Percentiles rank a stretch among this genome's conserved stretches.
Evolutionary conservation across 768 basidiomycete species (phyloP).

Genomic region (Rhizopogon vulgaris): DNA sequence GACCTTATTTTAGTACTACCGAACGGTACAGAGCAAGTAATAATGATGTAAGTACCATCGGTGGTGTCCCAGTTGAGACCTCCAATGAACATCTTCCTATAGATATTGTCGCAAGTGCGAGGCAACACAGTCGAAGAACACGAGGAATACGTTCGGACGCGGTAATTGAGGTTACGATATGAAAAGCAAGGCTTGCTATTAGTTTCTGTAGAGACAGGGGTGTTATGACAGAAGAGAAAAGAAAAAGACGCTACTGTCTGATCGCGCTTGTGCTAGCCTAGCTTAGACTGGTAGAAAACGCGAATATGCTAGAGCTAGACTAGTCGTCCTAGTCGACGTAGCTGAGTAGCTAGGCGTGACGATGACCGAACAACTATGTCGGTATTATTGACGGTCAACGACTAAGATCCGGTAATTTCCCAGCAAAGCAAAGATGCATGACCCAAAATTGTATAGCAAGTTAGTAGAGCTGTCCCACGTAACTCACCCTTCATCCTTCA

Average conservation of each 20-base stretch:
- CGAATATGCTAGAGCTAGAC: constrained; percentile 72
- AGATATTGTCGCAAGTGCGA: constrained; percentile 26
- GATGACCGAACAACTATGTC: constrained; percentile 38
- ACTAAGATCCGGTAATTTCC: constrained; percentile 21
- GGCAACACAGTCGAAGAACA: constrained; percentile 15
- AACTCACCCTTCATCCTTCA: constrained; percentile 99
- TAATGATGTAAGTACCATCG: constrained; percentile 70
- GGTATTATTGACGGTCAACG: constrained; percentile 21
- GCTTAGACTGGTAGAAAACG: constrained; percentile 70
- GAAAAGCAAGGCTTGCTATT: constrained; percentile 63
- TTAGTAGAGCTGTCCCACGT: background rate
- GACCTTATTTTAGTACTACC: constrained; percentile 38
- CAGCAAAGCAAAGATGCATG: constrained; percentile 10
- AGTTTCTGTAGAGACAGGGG: constrained; percentile 71
- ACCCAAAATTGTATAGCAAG: background rate
- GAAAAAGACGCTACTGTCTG: constrained; percentile 71
- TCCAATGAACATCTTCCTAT: constrained; percentile 99
- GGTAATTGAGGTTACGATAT: constrained; percentile 17
- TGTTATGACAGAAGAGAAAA: constrained; percentile 53
- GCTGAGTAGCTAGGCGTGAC: constrained; percentile 40
- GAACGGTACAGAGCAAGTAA: constrained; percentile 28
- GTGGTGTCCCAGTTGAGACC: constrained; percentile 99
- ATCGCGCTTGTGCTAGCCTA: constrained; percentile 53
- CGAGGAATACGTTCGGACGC: constrained; percentile 20
- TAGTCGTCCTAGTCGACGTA: constrained; percentile 55